phyloP scores from a whole-genome alignment of 257 asterid species.

The Plectranthus barbatus region DNA sequence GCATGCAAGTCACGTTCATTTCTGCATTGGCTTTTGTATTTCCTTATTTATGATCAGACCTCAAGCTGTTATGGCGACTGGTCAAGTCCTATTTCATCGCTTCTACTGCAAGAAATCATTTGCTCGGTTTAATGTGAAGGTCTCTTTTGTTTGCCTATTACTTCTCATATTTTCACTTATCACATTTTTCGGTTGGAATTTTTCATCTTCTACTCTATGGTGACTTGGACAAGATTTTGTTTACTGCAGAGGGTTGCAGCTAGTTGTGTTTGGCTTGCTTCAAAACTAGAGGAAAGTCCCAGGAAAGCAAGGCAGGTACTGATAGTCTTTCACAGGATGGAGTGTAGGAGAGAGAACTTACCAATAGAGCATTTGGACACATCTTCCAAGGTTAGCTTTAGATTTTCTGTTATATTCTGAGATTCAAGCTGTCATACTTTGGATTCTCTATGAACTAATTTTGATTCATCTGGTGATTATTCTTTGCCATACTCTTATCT shows the following conservation, averaged over 20 bases:
- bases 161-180: not conserved
- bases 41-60: slow-evolving; percentile 73
- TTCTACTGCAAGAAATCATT: slow-evolving; percentile 92
- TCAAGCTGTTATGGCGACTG: slow-evolving; percentile 98
- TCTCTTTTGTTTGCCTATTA: slow-evolving; percentile 9
- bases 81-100: slow-evolving; percentile 91
- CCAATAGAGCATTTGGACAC: slow-evolving; percentile 76
- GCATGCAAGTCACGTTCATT: not conserved
- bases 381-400: slow-evolving; percentile 52
- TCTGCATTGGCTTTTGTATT: not conserved
- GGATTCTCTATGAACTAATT: not conserved
- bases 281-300: slow-evolving; percentile 95
- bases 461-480: not conserved
- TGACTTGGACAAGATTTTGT: slow-evolving; percentile 10
- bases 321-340: slow-evolving; percentile 89
- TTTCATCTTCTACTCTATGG: not conserved
- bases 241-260: slow-evolving; percentile 82
- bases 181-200: not conserved
- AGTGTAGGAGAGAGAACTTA: slow-evolving; percentile 86
- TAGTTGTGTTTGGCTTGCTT: slow-evolving; percentile 98
- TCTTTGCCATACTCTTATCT: not conserved
- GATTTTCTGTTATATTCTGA: not conserved
- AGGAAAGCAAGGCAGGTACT: slow-evolving; percentile 86
- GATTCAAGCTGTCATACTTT: not conserved
- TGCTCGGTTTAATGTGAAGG: slow-evolving; percentile 91